Base-by-base conservation (phyloP, 1,284 basidiomycete genomes). In the Rhodotorula sp. region DNA sequence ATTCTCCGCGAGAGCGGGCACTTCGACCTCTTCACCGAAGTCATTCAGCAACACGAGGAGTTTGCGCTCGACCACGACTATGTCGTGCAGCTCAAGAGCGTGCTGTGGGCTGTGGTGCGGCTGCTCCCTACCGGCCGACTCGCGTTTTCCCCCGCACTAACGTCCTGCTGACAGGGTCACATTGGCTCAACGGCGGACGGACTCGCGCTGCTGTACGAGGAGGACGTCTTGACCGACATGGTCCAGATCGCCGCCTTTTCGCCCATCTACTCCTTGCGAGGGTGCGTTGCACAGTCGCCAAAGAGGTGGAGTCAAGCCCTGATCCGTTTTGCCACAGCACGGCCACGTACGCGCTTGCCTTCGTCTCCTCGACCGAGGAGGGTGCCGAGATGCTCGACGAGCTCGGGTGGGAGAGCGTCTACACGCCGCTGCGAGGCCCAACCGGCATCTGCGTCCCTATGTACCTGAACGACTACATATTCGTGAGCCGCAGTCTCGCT, bases 61-160 rank as follows among this genome's bases (percentile, higher is more conserved):
- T 95, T 97, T 81, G 88, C 87, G 60, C 87, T 89, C 67, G 94
- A 99, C 80, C 82, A 87, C 27, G 91, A 91, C 58, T 84, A 97
- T 45, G 90, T 98, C 70, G 84, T 89, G 78, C 93, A 92, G 81
- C 82, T 99, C 67, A 99, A 99, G 83, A 97, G 93, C 79, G 91
- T 94, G 16, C 84, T 99, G 1, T 99, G 97, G 97, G 92, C 93
- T 1, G 90, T 99, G 69, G 94, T 96, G 80, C 78, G 91, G 85
- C 14, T 21, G 27, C 48, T 14, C 23, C 27, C 7, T 54, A 21
- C 48, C 42, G 59, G 4, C 57, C 41, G 19, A 14, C 10, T 23
- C 42, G 7, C 19, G 27, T 19, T 55, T 13, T 49, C 49, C 34
- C 0, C 5, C 7, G 7, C 2, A 3, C 45, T 56, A 23, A 56